phyloP scores from a whole-genome alignment of 1,284 basidiomycete species.

The Rhodotorula sp. region DNA sequence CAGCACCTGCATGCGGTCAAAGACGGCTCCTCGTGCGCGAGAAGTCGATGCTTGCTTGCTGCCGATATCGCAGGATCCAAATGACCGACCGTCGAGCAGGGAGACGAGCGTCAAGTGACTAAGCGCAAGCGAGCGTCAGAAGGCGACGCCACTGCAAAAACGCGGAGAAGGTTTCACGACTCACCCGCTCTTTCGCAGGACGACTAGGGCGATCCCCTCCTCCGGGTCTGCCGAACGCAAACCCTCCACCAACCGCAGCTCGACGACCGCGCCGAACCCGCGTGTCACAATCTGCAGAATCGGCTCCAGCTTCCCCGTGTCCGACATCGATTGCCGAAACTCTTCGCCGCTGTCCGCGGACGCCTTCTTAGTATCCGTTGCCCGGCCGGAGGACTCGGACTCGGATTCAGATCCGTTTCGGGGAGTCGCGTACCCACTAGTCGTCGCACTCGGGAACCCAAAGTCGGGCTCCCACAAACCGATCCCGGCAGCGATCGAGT shows the following conservation, averaged over 20 bases:
- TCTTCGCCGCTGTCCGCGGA: too few relatives aligned
- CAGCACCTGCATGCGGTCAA: conserved; percentile 9
- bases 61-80: conserved; percentile 14
- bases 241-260: conserved; percentile 8
- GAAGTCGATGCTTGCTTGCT: background rate
- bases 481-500: conserved; percentile 36
- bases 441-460: background rate
- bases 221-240: background rate
- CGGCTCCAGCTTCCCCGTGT: conserved; percentile 3
- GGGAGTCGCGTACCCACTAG: background rate
- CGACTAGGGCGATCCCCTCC: conserved; percentile 10
- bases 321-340: too few relatives aligned
- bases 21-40: background rate
- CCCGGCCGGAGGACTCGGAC: background rate
- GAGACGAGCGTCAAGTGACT: conserved; percentile 30
- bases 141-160: background rate
- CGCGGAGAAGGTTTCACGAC: background rate
- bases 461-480: conserved; percentile 35
- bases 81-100: conserved; percentile 19
- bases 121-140: background rate
- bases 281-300: conserved; percentile 12
- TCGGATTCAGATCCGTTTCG: background rate
- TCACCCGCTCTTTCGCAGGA: conserved; percentile 31
- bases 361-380: too few relatives aligned
- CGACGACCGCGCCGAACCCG: conserved; percentile 23